Conservation (phyloP, 495 filamentous ascomycete species). For the Xylaria castorea region DNA sequence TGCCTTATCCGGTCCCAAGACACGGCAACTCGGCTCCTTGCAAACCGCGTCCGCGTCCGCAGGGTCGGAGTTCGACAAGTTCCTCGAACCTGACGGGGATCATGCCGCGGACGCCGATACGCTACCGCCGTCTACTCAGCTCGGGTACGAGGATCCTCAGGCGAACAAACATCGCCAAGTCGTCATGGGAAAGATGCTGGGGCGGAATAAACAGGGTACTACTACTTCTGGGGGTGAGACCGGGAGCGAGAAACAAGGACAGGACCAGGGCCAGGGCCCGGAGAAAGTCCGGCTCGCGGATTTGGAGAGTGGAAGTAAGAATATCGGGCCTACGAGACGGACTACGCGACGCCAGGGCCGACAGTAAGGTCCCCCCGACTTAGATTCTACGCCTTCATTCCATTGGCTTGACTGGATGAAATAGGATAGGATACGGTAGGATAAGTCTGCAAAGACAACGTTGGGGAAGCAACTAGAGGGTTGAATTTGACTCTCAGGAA, state of each 20-base stretch:
- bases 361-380: not conserved
- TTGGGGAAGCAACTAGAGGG: not conserved
- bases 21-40: conserved; percentile 25
- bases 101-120: conserved; percentile 30
- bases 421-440: not conserved
- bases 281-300: conserved; percentile 12
- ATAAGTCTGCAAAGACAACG: not conserved
- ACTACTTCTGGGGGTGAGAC: not conserved
- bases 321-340: conserved; percentile 23
- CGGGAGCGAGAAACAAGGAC: not conserved
- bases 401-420: not conserved
- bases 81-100: conserved; percentile 20
- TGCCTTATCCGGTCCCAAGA: conserved; percentile 28
- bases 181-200: conserved; percentile 45
- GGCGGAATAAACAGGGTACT: conserved; percentile 27
- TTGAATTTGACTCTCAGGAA: not conserved
- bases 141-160: conserved; percentile 57
- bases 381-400: not conserved
- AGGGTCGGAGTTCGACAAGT: conserved; percentile 31
- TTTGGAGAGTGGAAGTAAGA: not conserved
- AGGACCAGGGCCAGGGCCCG: not conserved
- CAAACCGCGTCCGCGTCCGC: not conserved
- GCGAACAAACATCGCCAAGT: conserved; percentile 41
- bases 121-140: conserved; percentile 49
- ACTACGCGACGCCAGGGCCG: conserved; percentile 28